phyloP scores from a whole-genome alignment of 768 basidiomycete species.

The Mycena venus region DNA sequence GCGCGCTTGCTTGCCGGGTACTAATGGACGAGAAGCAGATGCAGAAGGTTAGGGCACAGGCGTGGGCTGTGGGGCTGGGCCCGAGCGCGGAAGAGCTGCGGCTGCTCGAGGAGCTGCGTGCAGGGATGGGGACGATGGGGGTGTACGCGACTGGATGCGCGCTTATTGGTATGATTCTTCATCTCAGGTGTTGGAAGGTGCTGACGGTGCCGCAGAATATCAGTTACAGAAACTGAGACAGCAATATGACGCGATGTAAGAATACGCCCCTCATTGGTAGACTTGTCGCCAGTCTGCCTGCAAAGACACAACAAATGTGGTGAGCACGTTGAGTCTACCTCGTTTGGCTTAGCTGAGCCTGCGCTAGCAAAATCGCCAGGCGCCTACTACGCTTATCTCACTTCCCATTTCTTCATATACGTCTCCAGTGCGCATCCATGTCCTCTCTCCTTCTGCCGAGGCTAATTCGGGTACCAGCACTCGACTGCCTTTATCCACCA shows the following conservation, averaged over 20 bases:
- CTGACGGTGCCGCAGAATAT: neutral
- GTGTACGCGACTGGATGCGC: neutral
- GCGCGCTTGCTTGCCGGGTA: neutral
- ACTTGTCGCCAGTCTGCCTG: too few relatives aligned
- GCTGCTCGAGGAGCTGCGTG: neutral
- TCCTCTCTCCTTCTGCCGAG: too few relatives aligned
- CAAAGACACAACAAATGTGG: too few relatives aligned
- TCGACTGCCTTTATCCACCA: too few relatives aligned
- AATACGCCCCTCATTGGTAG: too few relatives aligned
- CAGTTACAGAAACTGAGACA: neutral
- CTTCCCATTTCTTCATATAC: too few relatives aligned
- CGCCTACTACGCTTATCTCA: too few relatives aligned
- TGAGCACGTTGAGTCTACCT: too few relatives aligned
- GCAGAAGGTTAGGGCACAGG: neutral
- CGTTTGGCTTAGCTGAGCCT: too few relatives aligned
- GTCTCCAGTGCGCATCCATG: too few relatives aligned
- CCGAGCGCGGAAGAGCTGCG: neutral
- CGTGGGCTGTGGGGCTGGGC: neutral
- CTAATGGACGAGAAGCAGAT: neutral
- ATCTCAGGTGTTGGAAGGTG: neutral
- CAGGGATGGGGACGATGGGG: neutral
- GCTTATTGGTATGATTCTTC: neutral
- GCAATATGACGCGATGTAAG: neutral
- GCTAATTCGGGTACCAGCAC: too few relatives aligned
- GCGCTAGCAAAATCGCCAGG: too few relatives aligned